phyloP scores from a whole-genome alignment of 2,329 filamentous ascomycete species.

The Sarocladium kiliense region DNA sequence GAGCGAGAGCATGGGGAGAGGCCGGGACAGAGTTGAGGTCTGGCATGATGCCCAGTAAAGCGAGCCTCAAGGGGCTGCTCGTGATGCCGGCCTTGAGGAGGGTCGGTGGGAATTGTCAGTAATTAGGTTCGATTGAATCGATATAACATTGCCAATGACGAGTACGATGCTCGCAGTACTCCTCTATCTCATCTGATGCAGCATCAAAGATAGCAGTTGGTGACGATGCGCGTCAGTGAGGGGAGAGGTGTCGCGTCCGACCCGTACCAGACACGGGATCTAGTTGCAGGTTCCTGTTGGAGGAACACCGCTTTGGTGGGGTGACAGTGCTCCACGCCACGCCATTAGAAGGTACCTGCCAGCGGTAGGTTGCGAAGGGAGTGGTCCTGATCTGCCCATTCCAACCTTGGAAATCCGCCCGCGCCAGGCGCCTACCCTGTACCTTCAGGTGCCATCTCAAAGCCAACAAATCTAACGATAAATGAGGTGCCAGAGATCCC shows the following conservation, averaged over 20 bases:
- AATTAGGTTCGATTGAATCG: not conserved
- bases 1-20: constrained; percentile 39
- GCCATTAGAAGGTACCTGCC: too few relatives aligned
- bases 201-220: not conserved
- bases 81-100: not conserved
- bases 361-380: too few relatives aligned
- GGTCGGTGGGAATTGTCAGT: not conserved
- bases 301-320: not conserved
- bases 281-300: not conserved
- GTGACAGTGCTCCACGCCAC: too few relatives aligned
- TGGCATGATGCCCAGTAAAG: constrained; percentile 34
- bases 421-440: too few relatives aligned
- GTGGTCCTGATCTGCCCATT: too few relatives aligned
- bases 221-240: not conserved
- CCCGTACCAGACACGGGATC: not conserved
- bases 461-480: too few relatives aligned
- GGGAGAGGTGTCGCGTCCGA: not conserved
- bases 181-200: not conserved
- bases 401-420: too few relatives aligned
- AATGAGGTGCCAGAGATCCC: too few relatives aligned
- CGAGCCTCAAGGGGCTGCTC: not conserved
- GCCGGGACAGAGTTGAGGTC: constrained; percentile 52
- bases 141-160: not conserved
- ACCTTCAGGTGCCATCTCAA: too few relatives aligned
- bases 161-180: not conserved